Evolutionary conservation across 2,329 filamentous ascomycete species (phyloP), one percentile per base, ranked within the genome.

Genomic region (Torrubiellomyces zombiae): DNA sequence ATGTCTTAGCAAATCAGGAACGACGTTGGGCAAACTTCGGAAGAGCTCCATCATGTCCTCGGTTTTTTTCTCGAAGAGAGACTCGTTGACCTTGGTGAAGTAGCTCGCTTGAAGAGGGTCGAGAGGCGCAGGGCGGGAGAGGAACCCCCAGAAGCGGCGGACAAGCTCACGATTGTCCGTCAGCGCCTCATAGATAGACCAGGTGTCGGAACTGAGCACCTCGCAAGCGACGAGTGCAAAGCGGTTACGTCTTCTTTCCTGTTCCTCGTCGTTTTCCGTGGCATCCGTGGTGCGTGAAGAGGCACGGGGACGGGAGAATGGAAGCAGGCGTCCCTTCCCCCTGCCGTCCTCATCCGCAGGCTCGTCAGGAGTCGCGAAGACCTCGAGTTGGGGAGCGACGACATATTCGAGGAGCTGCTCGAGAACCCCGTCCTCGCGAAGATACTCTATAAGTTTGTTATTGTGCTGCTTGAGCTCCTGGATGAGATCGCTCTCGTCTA

Each of bases 381-480:
- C 54, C 41, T 70, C 67, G 31, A 69, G 63, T 44, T 71, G 74
- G 16, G 85, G 78, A 21, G 85, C 81, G 37, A 83, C 74, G 38
- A 95, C 86, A 60, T 93, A 93, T 48, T 86, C 75, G 36, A 98
- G 72, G 32, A 98, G 67, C 44, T 70, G 75, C 51, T 83, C 71
- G 34, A 98, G 68, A 29, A 91, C 72, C 42, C 74, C 68, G 39
- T 91, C 81, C 44, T 92, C 81, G 42, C 89, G 75, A 32, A 98
- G 63, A 47, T 86, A 95, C 56, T 95, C 85, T 51, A 95, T 85
- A 33, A 98, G 75, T 59, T 94, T 94, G 30, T 82, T 77, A 58
- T 98, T 95, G 57, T 94, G 85, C 53, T 92, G 81, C 59, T 95
- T 98, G 35, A 98, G 69, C 63, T 98, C 89, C 52, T 94, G 83